Evolutionary conservation across 345 rosid species (phyloP).

Genomic region (Mangifera indica): DNA sequence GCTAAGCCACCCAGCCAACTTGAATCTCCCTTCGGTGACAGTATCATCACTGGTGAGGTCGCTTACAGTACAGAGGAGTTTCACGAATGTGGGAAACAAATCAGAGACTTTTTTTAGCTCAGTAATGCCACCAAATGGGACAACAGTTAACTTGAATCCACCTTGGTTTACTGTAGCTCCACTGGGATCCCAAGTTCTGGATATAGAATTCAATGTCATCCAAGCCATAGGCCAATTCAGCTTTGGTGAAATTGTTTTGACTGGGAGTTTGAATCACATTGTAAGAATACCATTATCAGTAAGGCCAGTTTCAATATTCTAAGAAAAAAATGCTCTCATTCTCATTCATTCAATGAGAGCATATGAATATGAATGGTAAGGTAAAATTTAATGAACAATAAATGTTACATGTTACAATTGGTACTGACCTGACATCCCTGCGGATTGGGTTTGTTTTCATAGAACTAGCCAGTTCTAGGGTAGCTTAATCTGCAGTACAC

Average conservation of each 20-base stretch:
- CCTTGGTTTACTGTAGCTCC: constrained; percentile 57
- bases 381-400: constrained; percentile 9
- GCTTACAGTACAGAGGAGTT: constrained; percentile 43
- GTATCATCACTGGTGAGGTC: constrained; percentile 49
- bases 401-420: not conserved
- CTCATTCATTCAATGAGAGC: not conserved
- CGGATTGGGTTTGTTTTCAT: too few species aligned
- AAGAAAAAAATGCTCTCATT: not conserved
- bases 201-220: constrained; percentile 48
- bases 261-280: constrained; percentile 72
- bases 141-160: constrained; percentile 49
- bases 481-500: constrained; percentile 42
- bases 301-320: constrained; percentile 31
- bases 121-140: constrained; percentile 65
- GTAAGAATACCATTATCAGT: constrained; percentile 61
- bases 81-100: constrained; percentile 52
- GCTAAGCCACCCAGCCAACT: constrained; percentile 55
- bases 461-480: too few species aligned
- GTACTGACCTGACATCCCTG: not conserved
- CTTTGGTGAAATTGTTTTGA: constrained; percentile 68
- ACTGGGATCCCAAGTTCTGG: constrained; percentile 43
- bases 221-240: constrained; percentile 39
- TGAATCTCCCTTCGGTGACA: constrained; percentile 78
- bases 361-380: not conserved
- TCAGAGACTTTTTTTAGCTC: constrained; percentile 54